A percentile compares a stretch with the other conserved stretches of the same genome.
phyloP scores from a whole-genome alignment of 2,329 filamentous ascomycete species.

The Phialemonium atrogriseum region DNA sequence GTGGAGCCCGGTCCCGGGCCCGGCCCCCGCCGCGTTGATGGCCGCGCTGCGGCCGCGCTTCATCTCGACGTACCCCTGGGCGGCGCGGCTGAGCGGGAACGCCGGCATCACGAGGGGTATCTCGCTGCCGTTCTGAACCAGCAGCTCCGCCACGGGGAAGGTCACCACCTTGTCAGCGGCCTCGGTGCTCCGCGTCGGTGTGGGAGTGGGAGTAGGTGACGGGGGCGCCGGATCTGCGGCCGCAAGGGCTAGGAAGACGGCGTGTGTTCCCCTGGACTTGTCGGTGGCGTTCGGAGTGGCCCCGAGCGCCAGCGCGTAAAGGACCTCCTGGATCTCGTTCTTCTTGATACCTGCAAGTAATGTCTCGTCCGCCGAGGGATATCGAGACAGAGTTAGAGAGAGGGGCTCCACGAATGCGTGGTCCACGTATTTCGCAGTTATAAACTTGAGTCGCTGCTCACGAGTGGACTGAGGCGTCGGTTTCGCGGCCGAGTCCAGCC shows the following conservation, averaged over 20 bases:
- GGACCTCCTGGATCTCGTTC: conserved; percentile 88
- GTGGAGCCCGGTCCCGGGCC: conserved; percentile 26
- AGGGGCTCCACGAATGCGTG: conserved; percentile 72
- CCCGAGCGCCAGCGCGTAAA: conserved; percentile 79
- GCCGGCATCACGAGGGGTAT: conserved; percentile 68
- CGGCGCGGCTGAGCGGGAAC: conserved; percentile 74
- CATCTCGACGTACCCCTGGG: conserved; percentile 77
- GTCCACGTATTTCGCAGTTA: conserved; percentile 90
- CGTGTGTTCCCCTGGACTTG: conserved; percentile 78
- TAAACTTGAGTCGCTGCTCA: conserved; percentile 88
- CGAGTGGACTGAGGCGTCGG: conserved; percentile 70
- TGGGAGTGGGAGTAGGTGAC: conserved; percentile 35
- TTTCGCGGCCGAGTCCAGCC: conserved; percentile 64
- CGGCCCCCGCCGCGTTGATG: conserved; percentile 16
- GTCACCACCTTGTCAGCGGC: conserved; percentile 48
- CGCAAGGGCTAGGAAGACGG: conserved; percentile 82
- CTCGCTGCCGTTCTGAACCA: conserved; percentile 89
- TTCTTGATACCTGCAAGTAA: conserved; percentile 89
- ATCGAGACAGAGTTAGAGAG: conserved; percentile 66
- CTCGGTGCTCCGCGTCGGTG: conserved; percentile 28
- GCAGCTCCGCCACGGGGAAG: conserved; percentile 83
- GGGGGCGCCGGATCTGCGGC: conserved; percentile 86
- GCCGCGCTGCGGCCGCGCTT: conserved; percentile 47
- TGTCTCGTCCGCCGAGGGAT: conserved; percentile 74
- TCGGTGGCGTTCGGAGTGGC: conserved; percentile 85